Evolutionary conservation across 495 filamentous ascomycete species (phyloP).

Genomic region (Tuber indicum): DNA sequence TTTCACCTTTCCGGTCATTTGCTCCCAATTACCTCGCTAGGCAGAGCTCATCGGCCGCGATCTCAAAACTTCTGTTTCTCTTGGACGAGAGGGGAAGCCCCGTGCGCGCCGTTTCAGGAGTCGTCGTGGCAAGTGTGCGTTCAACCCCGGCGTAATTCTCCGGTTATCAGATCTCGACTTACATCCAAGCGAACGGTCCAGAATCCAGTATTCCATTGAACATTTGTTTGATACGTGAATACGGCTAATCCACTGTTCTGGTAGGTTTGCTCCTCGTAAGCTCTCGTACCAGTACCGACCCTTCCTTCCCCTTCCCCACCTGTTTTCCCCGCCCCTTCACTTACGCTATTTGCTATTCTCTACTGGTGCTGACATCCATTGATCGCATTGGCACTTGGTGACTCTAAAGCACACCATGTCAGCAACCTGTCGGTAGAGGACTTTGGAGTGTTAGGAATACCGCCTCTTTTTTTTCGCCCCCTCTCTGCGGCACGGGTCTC

Average conservation of each 20-base stretch:
- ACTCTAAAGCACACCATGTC: conserved; percentile 5
- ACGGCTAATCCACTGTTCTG: conserved; percentile 25
- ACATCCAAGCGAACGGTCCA: conserved; percentile 13
- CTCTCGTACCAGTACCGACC: conserved; percentile 12
- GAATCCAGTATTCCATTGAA: conserved; percentile 7
- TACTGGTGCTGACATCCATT: not conserved
- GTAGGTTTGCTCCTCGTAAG: conserved; percentile 17
- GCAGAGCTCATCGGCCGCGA: conserved; percentile 10
- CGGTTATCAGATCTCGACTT: conserved; percentile 29
- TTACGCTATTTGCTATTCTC: conserved; percentile 9
- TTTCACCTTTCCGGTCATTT: not conserved
- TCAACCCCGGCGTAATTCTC: conserved; percentile 24
- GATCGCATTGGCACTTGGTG: not conserved
- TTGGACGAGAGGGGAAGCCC: conserved; percentile 19
- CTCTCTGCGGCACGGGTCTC: conserved; percentile 31
- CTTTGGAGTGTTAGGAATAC: conserved; percentile 1
- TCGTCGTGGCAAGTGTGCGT: conserved; percentile 12
- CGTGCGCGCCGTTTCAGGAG: conserved; percentile 35
- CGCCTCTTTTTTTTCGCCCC: conserved; percentile 12
- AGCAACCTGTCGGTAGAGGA: not conserved
- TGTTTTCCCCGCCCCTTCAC: conserved; percentile 19
- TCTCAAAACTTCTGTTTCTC: conserved; percentile 29
- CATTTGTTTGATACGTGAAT: conserved; percentile 9
- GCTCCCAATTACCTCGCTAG: conserved; percentile 1
- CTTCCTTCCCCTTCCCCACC: conserved; percentile 7